Evolutionary conservation across 2,329 filamentous ascomycete genomes (phyloP), one percentile per base, ranked within the genome.

Genomic region (Dryadomyces quercus-mongolicae): DNA sequence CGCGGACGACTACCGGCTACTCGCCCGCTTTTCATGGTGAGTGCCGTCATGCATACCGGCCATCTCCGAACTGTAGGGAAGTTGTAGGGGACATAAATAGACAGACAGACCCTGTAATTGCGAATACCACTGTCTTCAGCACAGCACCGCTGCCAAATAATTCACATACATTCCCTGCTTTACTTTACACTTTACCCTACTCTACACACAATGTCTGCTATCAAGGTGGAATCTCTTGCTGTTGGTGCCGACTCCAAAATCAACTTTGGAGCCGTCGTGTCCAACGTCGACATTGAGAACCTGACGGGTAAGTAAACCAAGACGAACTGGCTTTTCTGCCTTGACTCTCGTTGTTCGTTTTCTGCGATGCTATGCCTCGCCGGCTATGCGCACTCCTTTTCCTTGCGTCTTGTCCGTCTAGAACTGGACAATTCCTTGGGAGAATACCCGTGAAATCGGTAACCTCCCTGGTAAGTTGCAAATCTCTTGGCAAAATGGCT

Each of bases 261-360:
- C 56, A 72, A 81, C 62, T 84, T 87, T 54, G 84, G 84, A 1
- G 82, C 80, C 10, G 64, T 76, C 25, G 71, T 85, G 57, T 68
- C 71, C 42, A 77, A 81, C 48, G 70, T 76, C 42, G 74, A 85
- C 60, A 67, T 86, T 44, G 80, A 86, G 62, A 76, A 78, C 53
- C 67, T 87, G 48, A 77, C 73, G 52, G 78, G 80, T 83, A 75
- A 72, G 75, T 61, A 51, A 48, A 34, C 5, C 25, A 31, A 21
- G n/a, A 21, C n/a, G 12, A 47, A 15, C 20, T 43, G 50, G 5
- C 2, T 43, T 2, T 18, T 20, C 9, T 51, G 38, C 20, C 22
- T 2, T 7, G 25, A 50, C 15, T 6, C 25, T 40, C n/a, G n/a
- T 25, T 16, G 18, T 31, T 31, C 25, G 22, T 45, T n/a, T 45